Percentiles rank a stretch among this genome's conserved stretches.
Conservation (phyloP, 2,329 filamentous ascomycete species). For the Chrysosporium keratinophilum region DNA sequence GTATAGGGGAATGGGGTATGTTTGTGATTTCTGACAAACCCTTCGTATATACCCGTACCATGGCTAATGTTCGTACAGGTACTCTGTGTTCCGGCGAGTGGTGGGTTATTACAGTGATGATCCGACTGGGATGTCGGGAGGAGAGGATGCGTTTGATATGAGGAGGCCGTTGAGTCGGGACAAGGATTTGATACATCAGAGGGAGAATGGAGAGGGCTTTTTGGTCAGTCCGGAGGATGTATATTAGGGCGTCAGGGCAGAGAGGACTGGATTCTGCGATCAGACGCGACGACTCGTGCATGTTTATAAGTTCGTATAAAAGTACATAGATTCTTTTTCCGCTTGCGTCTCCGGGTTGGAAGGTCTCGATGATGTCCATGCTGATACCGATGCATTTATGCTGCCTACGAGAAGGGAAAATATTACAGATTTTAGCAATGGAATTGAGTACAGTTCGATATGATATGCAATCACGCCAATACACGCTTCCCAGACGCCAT, state of each 20-base stretch:
- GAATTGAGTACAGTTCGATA: too few relatives aligned
- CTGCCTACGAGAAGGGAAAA: too few relatives aligned
- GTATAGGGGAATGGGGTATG: constrained; percentile 76
- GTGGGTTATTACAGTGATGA: constrained; percentile 90
- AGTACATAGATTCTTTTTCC: too few relatives aligned
- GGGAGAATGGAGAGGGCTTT: constrained; percentile 68
- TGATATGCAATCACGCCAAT: too few relatives aligned
- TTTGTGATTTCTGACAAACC: constrained; percentile 13
- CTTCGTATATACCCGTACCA: neutral
- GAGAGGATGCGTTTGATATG: constrained; percentile 95
- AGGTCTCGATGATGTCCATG: too few relatives aligned
- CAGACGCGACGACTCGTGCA: too few relatives aligned
- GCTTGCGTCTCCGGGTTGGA: too few relatives aligned
- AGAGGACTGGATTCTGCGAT: too few relatives aligned
- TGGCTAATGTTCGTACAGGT: constrained; percentile 28
- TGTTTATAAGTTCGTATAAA: too few relatives aligned
- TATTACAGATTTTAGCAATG: too few relatives aligned
- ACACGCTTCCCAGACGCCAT: neutral
- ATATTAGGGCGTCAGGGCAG: constrained; percentile 33
- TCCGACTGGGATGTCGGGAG: constrained; percentile 48
- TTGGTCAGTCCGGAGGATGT: constrained; percentile 75
- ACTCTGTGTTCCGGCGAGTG: constrained; percentile 80
- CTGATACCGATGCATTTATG: too few relatives aligned
- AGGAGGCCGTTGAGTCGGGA: constrained; percentile 81
- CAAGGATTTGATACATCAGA: constrained; percentile 60